Base-by-base conservation (phyloP, 306 rosid species). In the Glycine latifolia region DNA sequence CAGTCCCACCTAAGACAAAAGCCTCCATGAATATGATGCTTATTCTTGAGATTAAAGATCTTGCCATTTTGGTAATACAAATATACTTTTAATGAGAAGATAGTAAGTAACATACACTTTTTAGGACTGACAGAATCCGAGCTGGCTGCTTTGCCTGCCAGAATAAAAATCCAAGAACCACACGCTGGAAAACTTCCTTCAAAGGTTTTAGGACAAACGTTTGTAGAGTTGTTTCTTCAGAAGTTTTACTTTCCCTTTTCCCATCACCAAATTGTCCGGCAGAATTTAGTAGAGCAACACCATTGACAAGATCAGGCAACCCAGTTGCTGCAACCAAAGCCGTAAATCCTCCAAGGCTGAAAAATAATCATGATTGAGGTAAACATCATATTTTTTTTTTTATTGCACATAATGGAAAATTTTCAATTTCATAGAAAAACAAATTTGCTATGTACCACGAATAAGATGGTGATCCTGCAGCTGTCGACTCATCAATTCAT, bases 101-200 rank as follows among this genome's bases (percentile, higher is more conserved):
- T 58, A 74, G 85, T 15, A 79, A 65, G 76, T 55, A 66, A 78
- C 94, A 56, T 89, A 88, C 98, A 84, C 97, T 90, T 86, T 93
- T 95, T 71, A 95, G 86, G 79, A 95, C 91, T 9, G 96, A 95
- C 78, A 68, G 73, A 75, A 93, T 73, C 37, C 94, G 92, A 77
- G 97, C 87, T 0, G 97, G 99, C 81, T 92, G 98, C 89, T 92
- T 95, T 52, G 97, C 82, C 85, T 93, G 99, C 98, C 99, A 93
- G 90, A 95, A 93, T 79, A 93, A 79, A 84, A 95, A 77, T 48
- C 98, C 97, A 77, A 93, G 97, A 82, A 89, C 91, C 31, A 92
- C 61, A 41, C 97, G 90, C 88, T 92, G 99, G 76, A 95, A 91
- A 76, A 85, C 74, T 77, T 93, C 97, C 92, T 92, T 91, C 85